These are phyloP conservation scores for Acanthamoeba divionensis DNA, from an alignment of 208 protist genomes.

Conservation along the genomic window DNA sequence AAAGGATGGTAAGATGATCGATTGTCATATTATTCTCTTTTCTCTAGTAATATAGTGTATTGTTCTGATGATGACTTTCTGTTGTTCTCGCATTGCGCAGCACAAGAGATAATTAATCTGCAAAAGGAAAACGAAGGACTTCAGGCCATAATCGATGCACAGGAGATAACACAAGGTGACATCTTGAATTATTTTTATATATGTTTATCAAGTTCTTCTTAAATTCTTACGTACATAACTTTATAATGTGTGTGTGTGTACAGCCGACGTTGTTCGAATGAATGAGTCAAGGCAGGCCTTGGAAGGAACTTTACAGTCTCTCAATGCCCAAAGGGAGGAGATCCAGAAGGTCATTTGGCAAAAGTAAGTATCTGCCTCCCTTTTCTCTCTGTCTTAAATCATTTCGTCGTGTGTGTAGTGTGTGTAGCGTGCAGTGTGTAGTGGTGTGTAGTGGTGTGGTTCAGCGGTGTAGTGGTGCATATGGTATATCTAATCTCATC, in stretches of 20 bases:
- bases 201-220: too few species aligned
- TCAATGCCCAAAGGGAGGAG: neutral
- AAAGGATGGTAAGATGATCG: neutral
- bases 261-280: neutral
- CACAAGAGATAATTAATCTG: neutral
- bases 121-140: neutral
- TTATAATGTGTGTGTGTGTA: too few species aligned
- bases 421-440: too few species aligned
- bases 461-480: too few species aligned
- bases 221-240: too few species aligned
- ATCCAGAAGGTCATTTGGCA: neutral
- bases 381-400: too few species aligned
- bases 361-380: neutral
- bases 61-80: neutral
- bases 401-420: too few species aligned
- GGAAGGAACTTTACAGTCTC: neutral
- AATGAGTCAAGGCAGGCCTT: neutral
- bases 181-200: too few species aligned
- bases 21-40: neutral
- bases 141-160: neutral
- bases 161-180: neutral
- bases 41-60: neutral
- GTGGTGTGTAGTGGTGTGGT: too few species aligned
- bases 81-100: neutral
- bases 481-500: neutral